Conservation (phyloP, 2,329 filamentous ascomycete genomes). For the Alternaria viburni region DNA sequence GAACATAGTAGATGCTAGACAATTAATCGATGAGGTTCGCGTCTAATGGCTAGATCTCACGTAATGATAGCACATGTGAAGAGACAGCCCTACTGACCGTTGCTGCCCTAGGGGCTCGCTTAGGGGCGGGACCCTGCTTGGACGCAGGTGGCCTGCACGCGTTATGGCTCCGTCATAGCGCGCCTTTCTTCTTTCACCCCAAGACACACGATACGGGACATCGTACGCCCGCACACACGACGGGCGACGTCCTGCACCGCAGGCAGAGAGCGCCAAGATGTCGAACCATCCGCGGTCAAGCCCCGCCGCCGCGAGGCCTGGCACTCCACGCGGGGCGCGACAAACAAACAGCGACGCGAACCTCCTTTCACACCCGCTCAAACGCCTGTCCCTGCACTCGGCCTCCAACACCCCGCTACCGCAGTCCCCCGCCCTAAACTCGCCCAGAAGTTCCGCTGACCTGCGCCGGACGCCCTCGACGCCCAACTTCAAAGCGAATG, state of each 20-base stretch:
- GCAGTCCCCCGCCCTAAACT: constrained; percentile 36
- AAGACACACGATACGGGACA: neutral
- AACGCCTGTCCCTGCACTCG: constrained; percentile 47
- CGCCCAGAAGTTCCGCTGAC: constrained; percentile 20
- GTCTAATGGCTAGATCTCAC: neutral
- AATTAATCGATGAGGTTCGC: neutral
- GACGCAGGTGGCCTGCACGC: constrained; percentile 8
- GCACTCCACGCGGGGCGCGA: constrained; percentile 20
- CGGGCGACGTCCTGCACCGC: constrained; percentile 32
- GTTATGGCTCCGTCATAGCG: constrained; percentile 21
- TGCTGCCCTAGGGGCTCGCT: constrained; percentile 17
- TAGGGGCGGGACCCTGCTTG: constrained; percentile 15
- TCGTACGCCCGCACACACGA: constrained; percentile 4
- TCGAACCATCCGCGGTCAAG: constrained; percentile 25
- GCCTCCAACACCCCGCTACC: constrained; percentile 39
- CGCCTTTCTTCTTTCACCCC: constrained; percentile 18
- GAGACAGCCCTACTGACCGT: constrained; percentile 16
- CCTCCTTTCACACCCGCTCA: constrained; percentile 41
- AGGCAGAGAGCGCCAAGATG: constrained; percentile 34
- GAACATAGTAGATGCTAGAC: neutral
- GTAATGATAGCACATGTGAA: neutral
- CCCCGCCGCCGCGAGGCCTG: constrained; percentile 12
- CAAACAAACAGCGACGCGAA: constrained; percentile 47
- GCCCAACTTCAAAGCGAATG: constrained; percentile 33
- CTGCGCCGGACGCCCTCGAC: constrained; percentile 34